Evolutionary conservation across 495 filamentous ascomycete genomes (phyloP), one percentile per base, ranked within the genome.

Genomic region (Cladorrhinum samala): DNA sequence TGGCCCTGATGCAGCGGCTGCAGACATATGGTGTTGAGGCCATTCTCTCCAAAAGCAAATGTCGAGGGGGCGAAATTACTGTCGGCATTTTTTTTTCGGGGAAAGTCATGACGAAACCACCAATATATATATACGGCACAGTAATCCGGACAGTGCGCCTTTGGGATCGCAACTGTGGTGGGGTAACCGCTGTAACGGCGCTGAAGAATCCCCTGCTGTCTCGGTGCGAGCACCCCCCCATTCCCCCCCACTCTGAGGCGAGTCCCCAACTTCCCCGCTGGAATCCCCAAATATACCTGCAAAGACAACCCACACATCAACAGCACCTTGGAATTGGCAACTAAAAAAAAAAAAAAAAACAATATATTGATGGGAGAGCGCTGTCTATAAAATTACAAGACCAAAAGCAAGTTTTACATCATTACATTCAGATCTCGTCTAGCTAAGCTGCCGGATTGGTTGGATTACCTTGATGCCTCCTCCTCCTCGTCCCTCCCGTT

Each of bases 11-110:
- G 52, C 56, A 62, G 21, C 46, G 36, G 3, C 46, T 18, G 21
- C 50, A 62, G 18, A 59, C 16, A 21, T 56, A 59, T 1, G 59
- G 50, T 18, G 41, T 40, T 5, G 52, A 43, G 4, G 54, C 50
- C 58, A 60, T 60, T 17, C 39, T 41, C 13, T n/a, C 11, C 11
- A 14, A 9, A 14, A n/a, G n/a, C n/a, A n/a, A n/a, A n/a, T n/a
- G 39, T 6, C 39, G 39, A 41, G 44, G 44, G 44, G 20, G 9
- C 9, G 13, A 46, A 46, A 17, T 24, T 33, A 11, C 11, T 33
- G 27, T 6, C 9, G 6, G 18, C 9, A 27, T 46, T 46, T 14
- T 25, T 23, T n/a, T 27, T 27, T 3, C 11, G 19, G 13, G 14
- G 20, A n/a, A 11, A 24, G 11, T 11, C 43, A 50, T 50, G 49